phyloP scores from a whole-genome alignment of 2,329 filamentous ascomycete species.

The Aureobasidium musti region DNA sequence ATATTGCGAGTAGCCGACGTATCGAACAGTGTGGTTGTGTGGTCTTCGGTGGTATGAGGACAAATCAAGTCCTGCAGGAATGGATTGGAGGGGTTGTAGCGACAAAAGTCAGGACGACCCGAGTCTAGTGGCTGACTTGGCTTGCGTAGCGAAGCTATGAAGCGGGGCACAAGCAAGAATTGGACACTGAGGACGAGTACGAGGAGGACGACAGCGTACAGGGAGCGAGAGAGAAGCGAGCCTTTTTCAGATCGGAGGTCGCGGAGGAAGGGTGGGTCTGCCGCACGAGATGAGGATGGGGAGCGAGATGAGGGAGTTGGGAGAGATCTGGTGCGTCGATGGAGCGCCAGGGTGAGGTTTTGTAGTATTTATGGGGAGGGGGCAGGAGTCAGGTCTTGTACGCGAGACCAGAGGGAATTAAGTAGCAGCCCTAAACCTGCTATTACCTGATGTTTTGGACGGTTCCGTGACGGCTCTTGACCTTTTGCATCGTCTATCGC shows the following conservation, averaged over 20 bases:
- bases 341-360: constrained; percentile 31
- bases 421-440: constrained; percentile 13
- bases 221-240: constrained; percentile 31
- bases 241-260: constrained; percentile 35
- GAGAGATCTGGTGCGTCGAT: constrained; percentile 31
- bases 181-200: constrained; percentile 35
- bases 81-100: constrained; percentile 38
- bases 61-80: constrained; percentile 43
- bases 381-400: constrained; percentile 1
- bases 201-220: constrained; percentile 34
- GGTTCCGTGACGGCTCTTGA: constrained; percentile 5
- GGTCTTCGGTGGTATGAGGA: constrained; percentile 29
- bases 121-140: constrained; percentile 17
- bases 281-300: constrained; percentile 28
- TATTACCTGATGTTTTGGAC: constrained; percentile 5
- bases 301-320: constrained; percentile 31
- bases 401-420: constrained; percentile 15
- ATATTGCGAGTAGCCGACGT: constrained; percentile 46
- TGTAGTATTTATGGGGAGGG: neutral
- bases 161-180: constrained; percentile 33
- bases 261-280: constrained; percentile 36
- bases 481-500: constrained; percentile 1
- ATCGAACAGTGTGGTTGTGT: constrained; percentile 31
- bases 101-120: constrained; percentile 18
- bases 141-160: constrained; percentile 15